Percentiles rank a stretch among this genome's conserved stretches.
These are phyloP conservation scores for Geranium incanum DNA, from an alignment of 441 rosid species.

Conservation along the genomic window DNA sequence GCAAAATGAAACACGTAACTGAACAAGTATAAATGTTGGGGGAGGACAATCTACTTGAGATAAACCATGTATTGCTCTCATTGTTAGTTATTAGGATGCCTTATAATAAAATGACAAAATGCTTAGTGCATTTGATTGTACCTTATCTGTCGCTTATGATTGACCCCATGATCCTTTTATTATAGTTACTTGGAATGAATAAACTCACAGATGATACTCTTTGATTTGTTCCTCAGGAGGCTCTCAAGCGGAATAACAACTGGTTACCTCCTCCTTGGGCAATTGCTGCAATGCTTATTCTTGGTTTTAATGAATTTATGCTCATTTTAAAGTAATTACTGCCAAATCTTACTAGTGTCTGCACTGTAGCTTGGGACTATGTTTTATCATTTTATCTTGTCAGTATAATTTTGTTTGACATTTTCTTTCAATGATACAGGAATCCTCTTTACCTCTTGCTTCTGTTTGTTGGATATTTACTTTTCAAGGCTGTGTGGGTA, in stretches of 20 bases:
- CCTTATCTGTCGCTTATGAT: neutral
- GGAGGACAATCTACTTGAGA: neutral
- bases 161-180: neutral
- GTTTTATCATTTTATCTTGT: constrained; percentile 10
- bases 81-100: neutral
- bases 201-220: constrained; percentile 6
- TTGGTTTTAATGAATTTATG: constrained; percentile 82
- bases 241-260: constrained; percentile 57
- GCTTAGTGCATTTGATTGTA: neutral
- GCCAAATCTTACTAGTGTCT: constrained; percentile 2
- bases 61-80: neutral
- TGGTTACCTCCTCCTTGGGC: constrained; percentile 89
- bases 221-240: constrained; percentile 48
- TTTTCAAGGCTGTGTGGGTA: constrained; percentile 76
- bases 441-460: constrained; percentile 73
- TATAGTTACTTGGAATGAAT: neutral
- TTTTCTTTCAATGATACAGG: constrained; percentile 41
- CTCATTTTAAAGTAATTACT: constrained; percentile 55
- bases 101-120: neutral
- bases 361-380: constrained; percentile 9
- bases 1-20: neutral
- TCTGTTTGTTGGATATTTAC: constrained; percentile 51
- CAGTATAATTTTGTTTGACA: neutral
- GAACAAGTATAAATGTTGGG: neutral
- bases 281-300: constrained; percentile 58